Conservation (phyloP, 495 filamentous ascomycete genomes). For the Penicillium psychrofluorescens region DNA sequence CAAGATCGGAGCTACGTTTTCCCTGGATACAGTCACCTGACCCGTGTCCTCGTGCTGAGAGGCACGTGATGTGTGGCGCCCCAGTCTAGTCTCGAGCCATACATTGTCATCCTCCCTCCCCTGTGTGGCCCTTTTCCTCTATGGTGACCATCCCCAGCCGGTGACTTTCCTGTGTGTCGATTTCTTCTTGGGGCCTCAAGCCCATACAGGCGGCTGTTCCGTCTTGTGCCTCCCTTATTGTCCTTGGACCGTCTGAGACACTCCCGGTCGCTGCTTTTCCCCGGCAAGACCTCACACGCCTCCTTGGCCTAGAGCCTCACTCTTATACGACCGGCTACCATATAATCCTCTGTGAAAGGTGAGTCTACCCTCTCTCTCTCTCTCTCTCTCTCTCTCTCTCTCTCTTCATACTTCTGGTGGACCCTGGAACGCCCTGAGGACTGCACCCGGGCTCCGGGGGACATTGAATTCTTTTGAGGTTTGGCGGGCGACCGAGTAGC, state of each 20-base stretch:
- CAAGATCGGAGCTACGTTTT: too few species aligned
- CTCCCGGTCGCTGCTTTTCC: conserved; percentile 24
- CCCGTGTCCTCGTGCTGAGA: conserved; percentile 7
- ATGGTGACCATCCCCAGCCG: conserved; percentile 23
- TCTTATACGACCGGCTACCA: not conserved
- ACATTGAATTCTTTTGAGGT: not conserved
- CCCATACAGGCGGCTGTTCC: conserved; percentile 29
- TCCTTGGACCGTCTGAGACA: conserved; percentile 19
- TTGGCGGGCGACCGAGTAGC: conserved; percentile 2
- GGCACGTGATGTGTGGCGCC: conserved; percentile 12
- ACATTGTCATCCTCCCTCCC: conserved; percentile 11
- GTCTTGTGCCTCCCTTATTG: conserved; percentile 27
- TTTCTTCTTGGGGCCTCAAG: conserved; percentile 23
- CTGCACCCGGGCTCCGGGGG: too few species aligned
- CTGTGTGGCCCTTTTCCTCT: conserved; percentile 15
- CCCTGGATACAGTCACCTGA: not conserved
- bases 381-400: too few species aligned
- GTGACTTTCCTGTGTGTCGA: conserved; percentile 16
- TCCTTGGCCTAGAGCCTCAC: conserved; percentile 24
- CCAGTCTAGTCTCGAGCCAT: conserved; percentile 19
- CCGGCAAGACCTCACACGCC: conserved; percentile 27
- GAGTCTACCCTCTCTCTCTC: not conserved
- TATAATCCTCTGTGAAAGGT: conserved; percentile 6
- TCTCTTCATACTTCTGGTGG: too few species aligned
- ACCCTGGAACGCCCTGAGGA: too few species aligned